phyloP scores from a whole-genome alignment of 1,139 yeast species.

The Hansenula sp. region DNA sequence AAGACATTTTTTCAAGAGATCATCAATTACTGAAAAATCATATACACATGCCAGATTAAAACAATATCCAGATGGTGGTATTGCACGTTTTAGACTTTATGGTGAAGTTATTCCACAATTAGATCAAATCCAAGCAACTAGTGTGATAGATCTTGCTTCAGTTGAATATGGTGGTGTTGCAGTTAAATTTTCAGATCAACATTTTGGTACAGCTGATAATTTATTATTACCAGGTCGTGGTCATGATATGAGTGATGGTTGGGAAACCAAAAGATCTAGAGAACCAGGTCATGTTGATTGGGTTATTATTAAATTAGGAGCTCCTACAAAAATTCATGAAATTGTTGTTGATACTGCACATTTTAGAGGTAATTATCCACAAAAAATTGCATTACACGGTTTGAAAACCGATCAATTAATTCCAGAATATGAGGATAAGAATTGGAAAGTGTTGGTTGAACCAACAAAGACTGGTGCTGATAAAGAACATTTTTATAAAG shows the following conservation, averaged over 20 bases:
- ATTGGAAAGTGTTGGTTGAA: slow-evolving; percentile 65
- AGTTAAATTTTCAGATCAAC: slow-evolving; percentile 79
- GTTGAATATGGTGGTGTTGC: slow-evolving; percentile 90
- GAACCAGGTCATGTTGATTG: slow-evolving; percentile 82
- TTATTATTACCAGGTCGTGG: slow-evolving; percentile 91
- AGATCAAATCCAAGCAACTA: slow-evolving; percentile 30
- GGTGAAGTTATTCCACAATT: slow-evolving; percentile 73
- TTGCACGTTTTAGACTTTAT: slow-evolving; percentile 86
- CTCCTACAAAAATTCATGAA: slow-evolving; percentile 48
- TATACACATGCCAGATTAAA: slow-evolving; percentile 79
- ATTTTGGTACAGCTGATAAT: slow-evolving; percentile 88
- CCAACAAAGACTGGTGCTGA: slow-evolving; percentile 76
- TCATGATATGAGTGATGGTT: slow-evolving; percentile 93
- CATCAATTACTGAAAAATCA: slow-evolving; percentile 47
- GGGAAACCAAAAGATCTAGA: slow-evolving; percentile 96
- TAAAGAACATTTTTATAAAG: slow-evolving; percentile 57
- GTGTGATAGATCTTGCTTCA: slow-evolving; percentile 69
- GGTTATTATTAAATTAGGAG: slow-evolving; percentile 79
- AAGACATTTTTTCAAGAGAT: slow-evolving; percentile 73
- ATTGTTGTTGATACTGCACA: slow-evolving; percentile 87
- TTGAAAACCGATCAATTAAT: slow-evolving; percentile 33
- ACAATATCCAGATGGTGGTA: slow-evolving; percentile 97
- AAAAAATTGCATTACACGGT: slow-evolving; percentile 61
- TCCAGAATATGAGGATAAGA: slow-evolving; percentile 34
- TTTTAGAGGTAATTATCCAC: slow-evolving; percentile 92